phyloP scores from a whole-genome alignment of 306 rosid species.

The Quercus berberidifolia region DNA sequence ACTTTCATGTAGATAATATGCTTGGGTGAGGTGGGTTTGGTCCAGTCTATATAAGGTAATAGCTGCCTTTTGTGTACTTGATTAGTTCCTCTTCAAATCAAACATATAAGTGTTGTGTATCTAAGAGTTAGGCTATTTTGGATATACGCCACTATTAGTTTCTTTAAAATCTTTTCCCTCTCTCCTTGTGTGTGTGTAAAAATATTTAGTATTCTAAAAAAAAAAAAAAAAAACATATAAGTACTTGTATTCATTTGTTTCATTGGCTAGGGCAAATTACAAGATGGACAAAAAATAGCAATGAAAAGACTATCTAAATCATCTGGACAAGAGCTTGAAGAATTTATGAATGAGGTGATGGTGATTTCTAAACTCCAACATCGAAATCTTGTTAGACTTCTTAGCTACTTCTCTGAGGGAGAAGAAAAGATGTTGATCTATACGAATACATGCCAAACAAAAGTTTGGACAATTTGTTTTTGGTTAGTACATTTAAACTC shows the following conservation, averaged over 20 bases:
- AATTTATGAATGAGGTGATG: constrained; percentile 10
- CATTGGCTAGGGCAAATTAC: not conserved
- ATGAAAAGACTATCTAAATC: not conserved
- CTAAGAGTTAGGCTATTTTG: too few relatives aligned
- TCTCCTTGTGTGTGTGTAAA: too few relatives aligned
- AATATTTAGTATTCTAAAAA: too few relatives aligned
- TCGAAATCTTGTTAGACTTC: too few relatives aligned
- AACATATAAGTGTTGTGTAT: too few relatives aligned
- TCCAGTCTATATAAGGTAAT: not conserved
- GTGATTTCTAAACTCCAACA: not conserved
- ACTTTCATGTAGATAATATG: not conserved
- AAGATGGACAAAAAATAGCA: constrained; percentile 5
- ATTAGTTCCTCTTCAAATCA: not conserved
- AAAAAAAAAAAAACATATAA: not conserved
- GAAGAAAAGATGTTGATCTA: too few relatives aligned
- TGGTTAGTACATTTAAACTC: too few relatives aligned
- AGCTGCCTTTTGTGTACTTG: not conserved
- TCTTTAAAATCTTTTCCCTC: too few relatives aligned
- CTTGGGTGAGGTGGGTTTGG: not conserved
- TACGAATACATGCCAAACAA: too few relatives aligned
- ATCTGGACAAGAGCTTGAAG: not conserved
- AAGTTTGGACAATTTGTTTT: too few relatives aligned
- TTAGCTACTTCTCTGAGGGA: too few relatives aligned
- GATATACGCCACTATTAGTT: too few relatives aligned
- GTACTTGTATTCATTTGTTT: not conserved